Evolutionary conservation across 192 early-diverging fungal genomes (phyloP).

Genomic region (Gigaspora rosea): DNA sequence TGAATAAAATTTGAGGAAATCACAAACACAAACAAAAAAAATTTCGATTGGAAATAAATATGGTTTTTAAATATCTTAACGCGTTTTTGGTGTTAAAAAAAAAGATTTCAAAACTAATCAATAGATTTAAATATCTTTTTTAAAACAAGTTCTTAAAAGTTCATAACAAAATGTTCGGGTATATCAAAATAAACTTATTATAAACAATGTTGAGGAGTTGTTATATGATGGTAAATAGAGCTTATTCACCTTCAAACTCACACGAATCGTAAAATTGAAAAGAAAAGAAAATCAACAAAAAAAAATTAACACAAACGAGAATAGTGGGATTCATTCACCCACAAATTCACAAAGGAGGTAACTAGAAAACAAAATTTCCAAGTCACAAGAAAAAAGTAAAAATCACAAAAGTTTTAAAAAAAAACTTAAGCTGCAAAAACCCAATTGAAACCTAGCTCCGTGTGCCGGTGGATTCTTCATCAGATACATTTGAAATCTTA

Average conservation of each 20-base stretch:
- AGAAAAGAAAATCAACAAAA: neutral
- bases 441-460: constrained; percentile 17
- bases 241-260: too few relatives aligned
- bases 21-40: constrained; percentile 22
- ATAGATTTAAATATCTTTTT: too few relatives aligned
- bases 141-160: too few relatives aligned
- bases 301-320: neutral
- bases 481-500: neutral
- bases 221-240: too few relatives aligned
- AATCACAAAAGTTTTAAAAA: neutral
- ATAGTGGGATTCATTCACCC: neutral
- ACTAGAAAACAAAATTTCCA: neutral
- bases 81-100: neutral
- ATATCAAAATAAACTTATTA: too few relatives aligned
- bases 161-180: too few relatives aligned
- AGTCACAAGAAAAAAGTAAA: neutral
- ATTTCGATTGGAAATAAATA: constrained; percentile 1
- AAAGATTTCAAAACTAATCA: too few relatives aligned
- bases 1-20: constrained; percentile 5
- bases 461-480: constrained; percentile 4
- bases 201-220: too few relatives aligned
- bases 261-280: neutral
- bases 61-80: neutral
- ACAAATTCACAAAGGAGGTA: neutral
- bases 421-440: neutral